phyloP scores from a whole-genome alignment of 805 yeast genomes.

The Ogataea saltuana region DNA sequence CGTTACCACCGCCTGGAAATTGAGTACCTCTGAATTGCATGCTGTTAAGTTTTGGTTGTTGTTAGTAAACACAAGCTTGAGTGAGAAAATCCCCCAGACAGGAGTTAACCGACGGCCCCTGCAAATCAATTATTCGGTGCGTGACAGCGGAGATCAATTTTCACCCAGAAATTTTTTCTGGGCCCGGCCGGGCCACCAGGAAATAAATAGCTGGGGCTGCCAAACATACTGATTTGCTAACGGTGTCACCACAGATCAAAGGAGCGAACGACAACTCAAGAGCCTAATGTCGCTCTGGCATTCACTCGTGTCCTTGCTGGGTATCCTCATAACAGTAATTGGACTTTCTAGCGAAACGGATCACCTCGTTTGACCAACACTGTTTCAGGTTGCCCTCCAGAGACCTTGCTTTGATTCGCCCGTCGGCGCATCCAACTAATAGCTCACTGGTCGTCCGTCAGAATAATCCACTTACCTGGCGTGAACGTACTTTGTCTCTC shows the following conservation, averaged over 20 bases:
- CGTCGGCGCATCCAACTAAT: background rate
- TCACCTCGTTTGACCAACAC: background rate
- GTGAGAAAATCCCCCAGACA: background rate
- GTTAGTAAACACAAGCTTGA: conserved; percentile 3
- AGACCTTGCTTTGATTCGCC: background rate
- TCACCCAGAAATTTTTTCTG: too few species aligned
- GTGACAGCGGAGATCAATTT: too few species aligned
- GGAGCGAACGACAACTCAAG: too few species aligned
- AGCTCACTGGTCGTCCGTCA: background rate
- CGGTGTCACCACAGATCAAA: too few species aligned
- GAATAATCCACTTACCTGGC: background rate
- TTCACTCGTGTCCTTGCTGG: too few species aligned
- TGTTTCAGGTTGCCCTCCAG: background rate
- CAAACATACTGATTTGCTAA: too few species aligned
- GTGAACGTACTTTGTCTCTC: too few species aligned
- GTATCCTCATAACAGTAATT: too few species aligned
- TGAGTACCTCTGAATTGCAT: conserved; percentile 39
- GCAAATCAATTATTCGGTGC: background rate
- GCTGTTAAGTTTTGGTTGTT: background rate
- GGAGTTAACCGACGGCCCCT: background rate
- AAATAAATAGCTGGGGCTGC: too few species aligned
- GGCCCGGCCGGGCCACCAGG: too few species aligned
- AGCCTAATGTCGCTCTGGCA: too few species aligned
- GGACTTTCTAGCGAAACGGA: background rate
- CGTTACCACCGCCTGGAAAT: conserved; percentile 25